Percentiles rank a stretch among this genome's conserved stretches.
These are phyloP conservation scores for Chrysanthemum lavandulifolium DNA, from an alignment of 129 eudicot genomes.

Conservation along the genomic window DNA sequence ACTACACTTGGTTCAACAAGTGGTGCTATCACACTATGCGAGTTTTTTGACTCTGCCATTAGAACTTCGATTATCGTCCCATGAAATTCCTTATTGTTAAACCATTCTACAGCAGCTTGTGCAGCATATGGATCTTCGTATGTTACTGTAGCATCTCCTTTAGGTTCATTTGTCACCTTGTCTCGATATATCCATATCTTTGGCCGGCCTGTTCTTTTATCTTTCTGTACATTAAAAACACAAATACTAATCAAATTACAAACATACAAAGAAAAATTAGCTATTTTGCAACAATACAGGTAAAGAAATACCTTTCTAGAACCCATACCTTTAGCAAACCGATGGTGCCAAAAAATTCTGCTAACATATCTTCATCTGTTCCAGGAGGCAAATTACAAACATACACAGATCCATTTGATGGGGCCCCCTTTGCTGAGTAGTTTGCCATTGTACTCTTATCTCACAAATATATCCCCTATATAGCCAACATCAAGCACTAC, in stretches of 20 bases:
- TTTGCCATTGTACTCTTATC: constrained; percentile 67
- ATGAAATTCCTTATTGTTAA: constrained; percentile 88
- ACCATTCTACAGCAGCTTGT: constrained; percentile 98
- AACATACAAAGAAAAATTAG: neutral
- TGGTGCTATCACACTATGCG: constrained; percentile 33
- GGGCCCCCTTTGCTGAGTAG: constrained; percentile 61
- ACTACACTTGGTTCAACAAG: constrained; percentile 43
- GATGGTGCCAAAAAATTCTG: constrained; percentile 82
- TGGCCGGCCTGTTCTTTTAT: constrained; percentile 83
- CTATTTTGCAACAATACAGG: constrained; percentile 4
- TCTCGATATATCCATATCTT: constrained; percentile 93
- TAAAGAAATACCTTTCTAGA: constrained; percentile 31
- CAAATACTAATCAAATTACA: constrained; percentile 1
- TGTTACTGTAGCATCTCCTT: constrained; percentile 96
- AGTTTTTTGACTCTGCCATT: constrained; percentile 80
- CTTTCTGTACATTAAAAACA: constrained; percentile 48
- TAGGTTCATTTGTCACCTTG: constrained; percentile 86
- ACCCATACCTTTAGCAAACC: constrained; percentile 93
- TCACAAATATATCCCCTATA: constrained; percentile 39
- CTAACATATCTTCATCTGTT: constrained; percentile 89
- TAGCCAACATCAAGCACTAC: constrained; percentile 34
- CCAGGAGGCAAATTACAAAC: constrained; percentile 94
- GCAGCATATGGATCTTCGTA: constrained; percentile 99
- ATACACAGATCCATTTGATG: constrained; percentile 80
- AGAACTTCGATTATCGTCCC: constrained; percentile 75